phyloP scores from a whole-genome alignment of 2,329 filamentous ascomycete genomes.

The Grosmannia huntii region DNA sequence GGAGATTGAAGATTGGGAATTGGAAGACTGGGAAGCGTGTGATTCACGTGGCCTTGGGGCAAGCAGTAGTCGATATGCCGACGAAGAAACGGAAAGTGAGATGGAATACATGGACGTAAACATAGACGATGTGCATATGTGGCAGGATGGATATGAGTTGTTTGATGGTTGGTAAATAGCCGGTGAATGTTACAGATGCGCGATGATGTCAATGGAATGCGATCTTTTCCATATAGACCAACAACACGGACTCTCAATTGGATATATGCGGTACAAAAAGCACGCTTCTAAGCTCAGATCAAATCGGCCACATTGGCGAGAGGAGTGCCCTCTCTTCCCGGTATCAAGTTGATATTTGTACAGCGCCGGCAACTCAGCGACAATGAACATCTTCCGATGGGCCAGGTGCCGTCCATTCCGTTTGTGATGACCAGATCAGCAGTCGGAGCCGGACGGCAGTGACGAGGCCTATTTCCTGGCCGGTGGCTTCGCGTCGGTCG shows the following conservation, averaged over 20 bases:
- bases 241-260: too few species aligned
- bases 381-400: too few species aligned
- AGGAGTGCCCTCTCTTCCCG: not conserved
- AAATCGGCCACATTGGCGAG: not conserved
- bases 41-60: not conserved
- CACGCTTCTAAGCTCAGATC: not conserved
- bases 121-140: constrained; percentile 1
- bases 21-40: constrained; percentile 3
- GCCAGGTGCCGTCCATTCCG: not conserved
- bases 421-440: not conserved
- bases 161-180: not conserved
- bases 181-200: not conserved
- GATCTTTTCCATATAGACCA: not conserved
- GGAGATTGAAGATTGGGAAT: constrained; percentile 3
- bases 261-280: not conserved
- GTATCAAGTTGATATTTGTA: not conserved
- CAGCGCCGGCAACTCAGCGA: not conserved
- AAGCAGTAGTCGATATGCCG: not conserved
- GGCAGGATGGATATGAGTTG: not conserved
- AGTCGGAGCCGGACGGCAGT: not conserved
- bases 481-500: constrained; percentile 23
- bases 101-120: constrained; percentile 3
- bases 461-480: constrained; percentile 8
- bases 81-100: not conserved
- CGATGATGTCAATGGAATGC: not conserved